These are phyloP conservation scores for Hypoxylon sp. DNA, from an alignment of 2,329 filamentous ascomycete species.

Conservation along the genomic window DNA sequence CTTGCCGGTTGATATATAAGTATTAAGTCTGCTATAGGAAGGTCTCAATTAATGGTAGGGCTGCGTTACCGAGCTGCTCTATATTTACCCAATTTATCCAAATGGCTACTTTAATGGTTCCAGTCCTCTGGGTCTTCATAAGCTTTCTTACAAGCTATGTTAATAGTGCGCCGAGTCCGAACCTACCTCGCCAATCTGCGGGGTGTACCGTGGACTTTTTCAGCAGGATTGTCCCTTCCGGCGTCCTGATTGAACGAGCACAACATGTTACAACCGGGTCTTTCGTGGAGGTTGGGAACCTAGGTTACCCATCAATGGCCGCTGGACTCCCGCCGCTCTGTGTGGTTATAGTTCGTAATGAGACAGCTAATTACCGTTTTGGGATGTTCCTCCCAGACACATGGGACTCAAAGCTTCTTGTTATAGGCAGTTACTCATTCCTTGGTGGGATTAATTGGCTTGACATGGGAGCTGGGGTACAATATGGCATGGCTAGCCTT, in stretches of 20 bases:
- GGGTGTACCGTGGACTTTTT: constrained; percentile 47
- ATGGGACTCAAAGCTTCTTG: constrained; percentile 51
- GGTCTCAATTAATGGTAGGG: constrained; percentile 12
- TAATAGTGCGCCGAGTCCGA: constrained; percentile 22
- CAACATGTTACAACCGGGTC: constrained; percentile 47
- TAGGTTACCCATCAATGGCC: constrained; percentile 50
- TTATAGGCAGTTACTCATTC: constrained; percentile 50
- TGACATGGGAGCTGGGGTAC: constrained; percentile 45
- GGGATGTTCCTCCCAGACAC: constrained; percentile 52
- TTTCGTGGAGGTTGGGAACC: constrained; percentile 47
- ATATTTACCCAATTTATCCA: constrained; percentile 39
- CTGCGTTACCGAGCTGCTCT: neutral
- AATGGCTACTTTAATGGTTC: constrained; percentile 28
- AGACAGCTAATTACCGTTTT: constrained; percentile 50
- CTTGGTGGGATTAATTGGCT: constrained; percentile 54
- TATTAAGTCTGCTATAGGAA: constrained; percentile 14
- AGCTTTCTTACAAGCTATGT: constrained; percentile 30
- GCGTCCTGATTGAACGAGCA: constrained; percentile 42
- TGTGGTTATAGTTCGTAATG: constrained; percentile 50
- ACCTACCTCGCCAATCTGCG: constrained; percentile 39
- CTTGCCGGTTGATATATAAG: constrained; percentile 21
- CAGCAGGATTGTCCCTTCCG: constrained; percentile 40
- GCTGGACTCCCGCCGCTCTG: constrained; percentile 49
- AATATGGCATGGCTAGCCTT: constrained; percentile 54
- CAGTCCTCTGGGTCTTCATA: constrained; percentile 31